Evolutionary conservation across 345 rosid genomes (phyloP).

Genomic region (Lepidium didymum): DNA sequence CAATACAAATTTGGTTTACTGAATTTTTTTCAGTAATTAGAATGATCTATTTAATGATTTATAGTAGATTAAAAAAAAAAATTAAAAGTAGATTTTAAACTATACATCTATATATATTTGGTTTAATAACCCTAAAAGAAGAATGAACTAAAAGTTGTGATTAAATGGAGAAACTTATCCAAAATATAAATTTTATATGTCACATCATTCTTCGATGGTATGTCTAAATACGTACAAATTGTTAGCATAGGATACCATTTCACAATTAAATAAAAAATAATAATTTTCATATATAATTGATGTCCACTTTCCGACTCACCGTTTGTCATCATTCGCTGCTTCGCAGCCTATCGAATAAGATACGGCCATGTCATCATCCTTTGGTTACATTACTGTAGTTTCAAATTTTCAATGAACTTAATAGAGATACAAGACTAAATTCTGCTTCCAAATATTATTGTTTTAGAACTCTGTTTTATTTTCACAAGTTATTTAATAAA

Average conservation of each 20-base stretch:
- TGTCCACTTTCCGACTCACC: conserved; percentile 6
- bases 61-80: too few species aligned
- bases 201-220: conserved; percentile 21
- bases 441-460: too few species aligned
- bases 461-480: background rate
- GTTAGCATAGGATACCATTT: conserved; percentile 31
- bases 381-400: background rate
- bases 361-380: conserved; percentile 11
- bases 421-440: background rate
- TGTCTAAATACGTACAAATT: conserved; percentile 28
- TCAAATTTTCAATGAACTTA: background rate
- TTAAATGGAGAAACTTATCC: background rate
- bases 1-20: background rate
- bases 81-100: too few species aligned
- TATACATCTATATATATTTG: too few species aligned
- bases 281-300: conserved; percentile 12
- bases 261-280: background rate
- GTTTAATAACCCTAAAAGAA: too few species aligned
- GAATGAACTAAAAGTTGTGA: too few species aligned
- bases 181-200: background rate
- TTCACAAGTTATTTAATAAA: background rate
- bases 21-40: too few species aligned
- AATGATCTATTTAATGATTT: too few species aligned
- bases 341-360: conserved; percentile 3
- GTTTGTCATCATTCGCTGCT: conserved; percentile 1